Conservation (phyloP, 169 alveolate species). For the Plasmodium sp. region DNA sequence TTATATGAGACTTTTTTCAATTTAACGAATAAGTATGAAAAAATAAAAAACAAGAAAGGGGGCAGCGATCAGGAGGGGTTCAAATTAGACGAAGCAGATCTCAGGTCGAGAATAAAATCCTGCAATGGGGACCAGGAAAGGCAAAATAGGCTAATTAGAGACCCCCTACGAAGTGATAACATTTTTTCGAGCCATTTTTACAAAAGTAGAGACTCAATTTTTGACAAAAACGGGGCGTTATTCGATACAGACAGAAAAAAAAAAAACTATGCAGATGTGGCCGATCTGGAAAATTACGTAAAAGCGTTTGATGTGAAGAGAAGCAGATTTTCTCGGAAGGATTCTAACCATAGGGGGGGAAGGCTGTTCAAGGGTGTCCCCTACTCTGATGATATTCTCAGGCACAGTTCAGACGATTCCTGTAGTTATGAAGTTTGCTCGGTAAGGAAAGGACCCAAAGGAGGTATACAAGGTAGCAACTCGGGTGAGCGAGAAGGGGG, state of each 20-base stretch:
- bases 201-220: not conserved
- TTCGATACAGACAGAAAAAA: not conserved
- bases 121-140: not conserved
- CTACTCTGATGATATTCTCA: constrained; percentile 13
- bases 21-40: constrained; percentile 27
- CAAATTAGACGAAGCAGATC: not conserved
- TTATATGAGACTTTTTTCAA: constrained; percentile 18
- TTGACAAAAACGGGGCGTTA: not conserved
- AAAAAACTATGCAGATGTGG: not conserved
- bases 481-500: not conserved
- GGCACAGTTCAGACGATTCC: constrained; percentile 19
- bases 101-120: not conserved
- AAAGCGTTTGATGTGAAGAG: not conserved
- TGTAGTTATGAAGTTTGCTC: not conserved
- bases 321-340: not conserved
- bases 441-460: not conserved
- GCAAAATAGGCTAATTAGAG: not conserved
- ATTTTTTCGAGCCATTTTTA: not conserved
- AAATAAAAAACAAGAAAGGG: not conserved
- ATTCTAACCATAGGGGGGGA: not conserved
- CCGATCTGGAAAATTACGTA: constrained; percentile 23
- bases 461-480: not conserved
- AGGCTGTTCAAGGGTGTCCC: not conserved
- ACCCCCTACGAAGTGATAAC: not conserved
- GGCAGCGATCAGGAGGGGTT: not conserved